phyloP scores from a whole-genome alignment of 257 asterid species.

The Plantago major region DNA sequence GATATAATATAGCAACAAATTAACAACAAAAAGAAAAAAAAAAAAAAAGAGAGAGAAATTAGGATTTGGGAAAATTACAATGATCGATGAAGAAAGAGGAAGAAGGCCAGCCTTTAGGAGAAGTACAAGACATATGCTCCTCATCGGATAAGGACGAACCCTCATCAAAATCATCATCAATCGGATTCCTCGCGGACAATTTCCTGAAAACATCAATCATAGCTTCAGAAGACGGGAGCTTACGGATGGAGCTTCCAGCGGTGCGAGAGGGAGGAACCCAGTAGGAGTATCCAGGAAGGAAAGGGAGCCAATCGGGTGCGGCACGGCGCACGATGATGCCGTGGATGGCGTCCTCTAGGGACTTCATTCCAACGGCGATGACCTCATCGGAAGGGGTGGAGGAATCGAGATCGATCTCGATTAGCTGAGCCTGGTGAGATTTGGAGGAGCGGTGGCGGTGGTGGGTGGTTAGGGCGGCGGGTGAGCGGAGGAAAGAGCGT shows the following conservation, averaged over 20 bases:
- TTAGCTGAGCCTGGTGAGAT: constrained; percentile 31
- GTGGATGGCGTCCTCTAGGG: constrained; percentile 56
- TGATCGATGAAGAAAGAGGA: constrained; percentile 38
- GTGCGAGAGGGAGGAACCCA: constrained; percentile 45
- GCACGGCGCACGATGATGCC: constrained; percentile 46
- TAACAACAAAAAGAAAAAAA: too few species aligned
- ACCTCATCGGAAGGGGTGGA: constrained; percentile 42
- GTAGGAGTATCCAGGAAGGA: constrained; percentile 47
- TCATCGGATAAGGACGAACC: constrained; percentile 26
- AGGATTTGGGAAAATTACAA: constrained; percentile 4
- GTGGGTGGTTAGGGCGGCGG: constrained; percentile 29
- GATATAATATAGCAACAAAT: too few species aligned
- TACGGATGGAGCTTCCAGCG: constrained; percentile 12
- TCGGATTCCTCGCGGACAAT: constrained; percentile 11
- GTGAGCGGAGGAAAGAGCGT: constrained; percentile 2
- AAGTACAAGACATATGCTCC: constrained; percentile 28
- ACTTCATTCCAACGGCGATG: constrained; percentile 36
- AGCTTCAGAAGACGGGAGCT: constrained; percentile 19
- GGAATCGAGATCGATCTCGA: constrained; percentile 36
- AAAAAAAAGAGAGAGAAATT: too few species aligned
- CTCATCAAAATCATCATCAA: constrained; percentile 14
- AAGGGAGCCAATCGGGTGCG: constrained; percentile 63
- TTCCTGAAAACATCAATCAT: constrained; percentile 33
- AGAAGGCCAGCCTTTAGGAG: constrained; percentile 51
- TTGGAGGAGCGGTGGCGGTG: constrained; percentile 52